Evolutionary conservation across 75 land plant species (phyloP).

Genomic region (Sequoiadendron giganteum): DNA sequence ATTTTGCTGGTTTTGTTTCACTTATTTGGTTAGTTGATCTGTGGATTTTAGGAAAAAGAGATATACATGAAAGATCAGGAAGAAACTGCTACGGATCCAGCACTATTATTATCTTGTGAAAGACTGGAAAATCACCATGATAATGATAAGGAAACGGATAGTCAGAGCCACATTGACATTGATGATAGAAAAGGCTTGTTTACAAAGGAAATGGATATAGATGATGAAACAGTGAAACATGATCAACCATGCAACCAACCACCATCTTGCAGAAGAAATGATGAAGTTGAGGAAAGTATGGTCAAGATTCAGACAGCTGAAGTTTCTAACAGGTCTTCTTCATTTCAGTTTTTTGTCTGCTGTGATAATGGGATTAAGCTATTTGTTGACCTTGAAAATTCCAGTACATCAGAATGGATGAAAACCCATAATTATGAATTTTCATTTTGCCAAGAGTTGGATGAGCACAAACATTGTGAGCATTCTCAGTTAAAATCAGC

Average conservation of each 20-base stretch:
- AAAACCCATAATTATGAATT: neutral
- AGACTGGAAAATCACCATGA: neutral
- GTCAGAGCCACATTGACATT: neutral
- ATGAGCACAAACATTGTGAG: neutral
- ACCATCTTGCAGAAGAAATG: neutral
- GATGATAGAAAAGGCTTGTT: neutral
- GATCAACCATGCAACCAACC: neutral
- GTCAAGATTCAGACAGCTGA: neutral
- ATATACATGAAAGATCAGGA: neutral
- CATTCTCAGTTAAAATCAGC: neutral
- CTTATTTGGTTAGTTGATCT: neutral
- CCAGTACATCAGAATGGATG: neutral
- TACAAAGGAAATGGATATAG: neutral
- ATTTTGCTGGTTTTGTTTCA: neutral
- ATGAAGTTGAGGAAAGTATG: neutral
- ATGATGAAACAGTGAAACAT: neutral
- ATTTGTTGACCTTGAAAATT: neutral
- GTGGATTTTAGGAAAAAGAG: constrained; percentile 2
- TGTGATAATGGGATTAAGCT: constrained; percentile 1
- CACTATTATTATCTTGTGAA: neutral
- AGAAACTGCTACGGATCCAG: neutral
- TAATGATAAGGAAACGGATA: neutral
- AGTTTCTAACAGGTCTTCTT: neutral
- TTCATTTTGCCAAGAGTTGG: neutral
- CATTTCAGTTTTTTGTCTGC: neutral